Evolutionary conservation across 1,284 basidiomycete genomes (phyloP).

Genomic region (Rhodofomes roseus): DNA sequence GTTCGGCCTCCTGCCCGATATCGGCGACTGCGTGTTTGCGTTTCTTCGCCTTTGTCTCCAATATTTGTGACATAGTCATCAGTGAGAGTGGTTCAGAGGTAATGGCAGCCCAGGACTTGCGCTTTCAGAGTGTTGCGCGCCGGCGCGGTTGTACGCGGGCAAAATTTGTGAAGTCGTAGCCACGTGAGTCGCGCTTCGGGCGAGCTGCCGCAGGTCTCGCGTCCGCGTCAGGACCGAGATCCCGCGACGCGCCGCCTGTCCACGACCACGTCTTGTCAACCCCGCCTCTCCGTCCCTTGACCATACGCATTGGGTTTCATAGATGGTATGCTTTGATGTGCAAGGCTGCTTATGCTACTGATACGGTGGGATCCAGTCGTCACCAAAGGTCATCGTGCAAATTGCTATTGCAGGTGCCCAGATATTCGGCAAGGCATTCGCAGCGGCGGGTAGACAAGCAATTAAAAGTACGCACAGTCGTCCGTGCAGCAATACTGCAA

Average conservation of each 20-base stretch:
- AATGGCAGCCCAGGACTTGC: neutral
- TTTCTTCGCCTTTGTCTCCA: conserved; percentile 41
- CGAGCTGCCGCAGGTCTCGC: neutral
- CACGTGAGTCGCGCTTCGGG: conserved; percentile 7
- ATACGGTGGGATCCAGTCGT: conserved; percentile 43
- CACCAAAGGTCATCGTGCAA: conserved; percentile 77
- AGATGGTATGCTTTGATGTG: neutral
- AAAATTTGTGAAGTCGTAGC: conserved; percentile 4
- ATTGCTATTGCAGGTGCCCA: conserved; percentile 78
- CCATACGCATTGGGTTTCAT: neutral
- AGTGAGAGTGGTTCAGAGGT: neutral
- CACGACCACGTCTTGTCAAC: neutral
- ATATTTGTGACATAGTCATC: conserved; percentile 22
- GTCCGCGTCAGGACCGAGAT: too few species aligned
- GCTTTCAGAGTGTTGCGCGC: neutral
- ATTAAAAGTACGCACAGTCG: conserved; percentile 79
- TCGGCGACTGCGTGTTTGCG: conserved; percentile 43
- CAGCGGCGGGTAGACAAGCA: conserved; percentile 90
- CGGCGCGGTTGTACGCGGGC: neutral
- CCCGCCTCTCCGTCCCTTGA: neutral
- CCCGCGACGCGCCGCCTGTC: neutral
- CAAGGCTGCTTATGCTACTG: neutral
- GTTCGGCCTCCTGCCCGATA: conserved; percentile 21
- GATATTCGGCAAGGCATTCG: conserved; percentile 90
- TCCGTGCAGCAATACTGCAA: neutral